These are phyloP conservation scores for Sugiyamaella sp. DNA, from an alignment of 1,139 yeast species.

Conservation along the genomic window DNA sequence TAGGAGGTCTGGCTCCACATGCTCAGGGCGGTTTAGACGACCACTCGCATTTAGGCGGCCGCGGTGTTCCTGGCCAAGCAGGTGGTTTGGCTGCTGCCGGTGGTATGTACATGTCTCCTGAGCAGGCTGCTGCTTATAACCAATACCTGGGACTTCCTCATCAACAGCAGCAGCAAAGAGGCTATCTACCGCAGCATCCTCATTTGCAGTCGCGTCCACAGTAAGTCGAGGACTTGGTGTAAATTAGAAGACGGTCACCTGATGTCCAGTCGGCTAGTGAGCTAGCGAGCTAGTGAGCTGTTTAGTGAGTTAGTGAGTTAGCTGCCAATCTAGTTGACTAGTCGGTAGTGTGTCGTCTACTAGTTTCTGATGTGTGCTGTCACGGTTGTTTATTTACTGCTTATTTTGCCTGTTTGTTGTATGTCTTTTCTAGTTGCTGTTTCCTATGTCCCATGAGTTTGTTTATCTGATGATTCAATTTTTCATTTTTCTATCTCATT, in stretches of 20 bases:
- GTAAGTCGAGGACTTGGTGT: conserved; percentile 12
- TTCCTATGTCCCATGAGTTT: background rate
- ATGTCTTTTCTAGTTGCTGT: background rate
- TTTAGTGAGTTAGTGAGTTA: background rate
- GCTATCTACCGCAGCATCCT: conserved; percentile 33
- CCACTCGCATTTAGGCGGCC: conserved; percentile 24
- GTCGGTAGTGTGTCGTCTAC: background rate
- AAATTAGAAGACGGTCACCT: background rate
- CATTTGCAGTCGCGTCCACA: conserved; percentile 29
- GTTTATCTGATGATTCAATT: background rate
- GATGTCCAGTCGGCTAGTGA: no score
- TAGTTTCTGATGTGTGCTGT: background rate
- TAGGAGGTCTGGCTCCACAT: conserved; percentile 24
- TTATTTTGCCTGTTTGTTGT: conserved; percentile 9
- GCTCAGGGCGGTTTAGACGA: conserved; percentile 27
- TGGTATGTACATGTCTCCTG: conserved; percentile 35
- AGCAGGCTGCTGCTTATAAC: conserved; percentile 38
- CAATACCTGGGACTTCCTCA: conserved; percentile 34
- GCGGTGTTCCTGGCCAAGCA: conserved; percentile 25
- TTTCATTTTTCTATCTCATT: background rate
- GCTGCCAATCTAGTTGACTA: no score
- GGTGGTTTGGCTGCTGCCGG: conserved; percentile 21
- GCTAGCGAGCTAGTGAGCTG: no score
- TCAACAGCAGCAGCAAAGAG: conserved; percentile 31
- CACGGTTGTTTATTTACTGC: background rate